These are phyloP conservation scores for Microascus cirrosus DNA, from an alignment of 2,329 filamentous ascomycete genomes.

Conservation along the genomic window DNA sequence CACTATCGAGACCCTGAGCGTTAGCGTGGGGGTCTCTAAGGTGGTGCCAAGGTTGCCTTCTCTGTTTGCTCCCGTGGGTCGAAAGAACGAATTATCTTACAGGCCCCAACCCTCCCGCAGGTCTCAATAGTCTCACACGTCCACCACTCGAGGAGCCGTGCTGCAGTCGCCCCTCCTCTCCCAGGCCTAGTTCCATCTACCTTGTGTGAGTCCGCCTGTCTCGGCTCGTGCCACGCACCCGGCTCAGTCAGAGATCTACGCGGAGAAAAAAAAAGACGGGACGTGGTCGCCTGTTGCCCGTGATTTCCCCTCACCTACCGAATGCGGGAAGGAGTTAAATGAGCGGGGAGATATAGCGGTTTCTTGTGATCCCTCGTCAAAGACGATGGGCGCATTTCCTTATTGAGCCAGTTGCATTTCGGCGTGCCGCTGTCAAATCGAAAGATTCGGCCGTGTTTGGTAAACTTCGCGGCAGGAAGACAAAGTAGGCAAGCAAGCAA, in stretches of 20 bases:
- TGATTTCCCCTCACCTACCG: not conserved
- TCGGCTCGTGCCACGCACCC: not conserved
- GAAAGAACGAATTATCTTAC: not conserved
- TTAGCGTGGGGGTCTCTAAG: not conserved
- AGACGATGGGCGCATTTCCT: not conserved
- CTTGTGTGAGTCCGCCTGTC: not conserved
- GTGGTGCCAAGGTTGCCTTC: not conserved
- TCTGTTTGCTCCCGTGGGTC: not conserved
- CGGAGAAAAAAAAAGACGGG: not conserved
- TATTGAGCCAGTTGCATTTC: conserved; percentile 2
- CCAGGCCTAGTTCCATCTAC: not conserved
- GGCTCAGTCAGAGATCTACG: not conserved
- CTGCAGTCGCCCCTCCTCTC: not conserved
- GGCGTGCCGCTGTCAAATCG: conserved; percentile 3
- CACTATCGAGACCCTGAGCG: not conserved
- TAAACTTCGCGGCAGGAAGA: not conserved
- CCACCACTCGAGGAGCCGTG: not conserved
- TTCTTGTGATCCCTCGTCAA: not conserved
- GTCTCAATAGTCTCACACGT: not conserved
- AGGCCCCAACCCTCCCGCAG: not conserved
- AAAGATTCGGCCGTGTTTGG: not conserved
- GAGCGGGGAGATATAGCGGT: not conserved
- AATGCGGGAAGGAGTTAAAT: not conserved
- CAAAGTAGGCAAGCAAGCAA: not conserved
- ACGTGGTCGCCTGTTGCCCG: not conserved